These are phyloP conservation scores for Erodium texanum DNA, from an alignment of 441 rosid species.

Conservation along the genomic window DNA sequence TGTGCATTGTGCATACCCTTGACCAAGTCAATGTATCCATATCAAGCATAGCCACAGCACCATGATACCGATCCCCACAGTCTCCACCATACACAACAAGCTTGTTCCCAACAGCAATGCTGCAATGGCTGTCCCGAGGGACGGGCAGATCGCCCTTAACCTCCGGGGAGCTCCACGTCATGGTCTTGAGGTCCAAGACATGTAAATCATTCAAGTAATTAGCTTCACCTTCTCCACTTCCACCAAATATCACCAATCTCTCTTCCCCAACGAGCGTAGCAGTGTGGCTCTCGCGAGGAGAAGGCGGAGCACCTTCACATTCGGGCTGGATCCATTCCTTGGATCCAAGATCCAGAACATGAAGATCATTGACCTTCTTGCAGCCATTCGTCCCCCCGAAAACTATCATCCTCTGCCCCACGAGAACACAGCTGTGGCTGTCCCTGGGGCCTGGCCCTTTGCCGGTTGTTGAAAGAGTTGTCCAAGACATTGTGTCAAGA, in stretches of 20 bases:
- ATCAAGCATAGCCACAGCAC: slow-evolving; percentile 53
- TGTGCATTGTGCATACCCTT: slow-evolving; percentile 28
- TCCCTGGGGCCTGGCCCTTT: slow-evolving; percentile 66
- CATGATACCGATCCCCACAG: slow-evolving; percentile 57
- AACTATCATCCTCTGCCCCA: slow-evolving; percentile 48
- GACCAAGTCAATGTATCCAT: slow-evolving; percentile 46
- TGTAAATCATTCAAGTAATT: slow-evolving; percentile 66
- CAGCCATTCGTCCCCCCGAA: slow-evolving; percentile 72
- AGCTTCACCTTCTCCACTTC: slow-evolving; percentile 69
- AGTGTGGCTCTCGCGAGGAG: slow-evolving; percentile 67
- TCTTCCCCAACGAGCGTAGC: slow-evolving; percentile 44
- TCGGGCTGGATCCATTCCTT: slow-evolving; percentile 48
- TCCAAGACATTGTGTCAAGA: slow-evolving; percentile 47
- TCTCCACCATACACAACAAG: slow-evolving; percentile 64
- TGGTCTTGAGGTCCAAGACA: slow-evolving; percentile 46
- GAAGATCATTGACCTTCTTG: slow-evolving; percentile 60
- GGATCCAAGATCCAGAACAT: slow-evolving; percentile 42
- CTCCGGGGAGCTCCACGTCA: slow-evolving; percentile 54
- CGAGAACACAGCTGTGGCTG: slow-evolving; percentile 65
- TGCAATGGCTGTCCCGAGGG: slow-evolving; percentile 63
- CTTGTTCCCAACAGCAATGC: slow-evolving; percentile 39
- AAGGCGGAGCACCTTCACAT: slow-evolving; percentile 40
- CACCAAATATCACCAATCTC: slow-evolving; percentile 55
- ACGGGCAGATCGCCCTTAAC: slow-evolving; percentile 49
- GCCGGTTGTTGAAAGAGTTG: slow-evolving; percentile 40